phyloP scores from a whole-genome alignment of 2,329 filamentous ascomycete species.

The Alternaria burnsii region DNA sequence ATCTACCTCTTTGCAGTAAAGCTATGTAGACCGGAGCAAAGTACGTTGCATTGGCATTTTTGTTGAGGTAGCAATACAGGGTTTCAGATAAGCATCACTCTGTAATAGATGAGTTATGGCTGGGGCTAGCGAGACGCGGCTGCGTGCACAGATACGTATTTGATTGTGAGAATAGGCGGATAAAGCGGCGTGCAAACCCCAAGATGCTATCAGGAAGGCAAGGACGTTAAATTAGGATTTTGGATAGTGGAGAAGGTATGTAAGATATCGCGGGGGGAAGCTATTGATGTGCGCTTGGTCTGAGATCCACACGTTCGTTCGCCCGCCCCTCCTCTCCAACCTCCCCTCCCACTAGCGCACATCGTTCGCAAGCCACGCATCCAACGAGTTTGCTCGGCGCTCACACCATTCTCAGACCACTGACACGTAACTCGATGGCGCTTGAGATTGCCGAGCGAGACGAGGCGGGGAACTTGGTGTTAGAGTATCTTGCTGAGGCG shows the following conservation, averaged over 20 bases:
- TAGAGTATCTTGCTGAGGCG: conserved; percentile 58
- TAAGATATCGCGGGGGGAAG: background rate
- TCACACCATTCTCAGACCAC: background rate
- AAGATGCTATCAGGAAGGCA: background rate
- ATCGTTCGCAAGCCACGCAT: background rate
- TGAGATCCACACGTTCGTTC: background rate
- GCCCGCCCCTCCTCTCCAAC: background rate
- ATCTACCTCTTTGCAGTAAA: background rate
- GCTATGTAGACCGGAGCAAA: background rate
- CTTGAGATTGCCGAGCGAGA: conserved; percentile 54
- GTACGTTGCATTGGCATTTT: background rate
- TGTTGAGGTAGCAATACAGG: background rate
- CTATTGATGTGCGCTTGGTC: background rate
- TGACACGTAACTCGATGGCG: background rate
- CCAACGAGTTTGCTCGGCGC: background rate
- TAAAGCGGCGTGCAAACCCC: background rate
- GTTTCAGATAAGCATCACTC: background rate
- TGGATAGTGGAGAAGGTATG: background rate
- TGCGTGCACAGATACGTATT: background rate
- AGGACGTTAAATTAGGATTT: background rate
- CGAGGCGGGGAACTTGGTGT: conserved; percentile 59
- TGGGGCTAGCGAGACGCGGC: background rate
- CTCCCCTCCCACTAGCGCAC: background rate
- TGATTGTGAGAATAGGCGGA: background rate
- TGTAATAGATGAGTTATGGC: background rate